Evolutionary conservation across 345 rosid species (phyloP).

Genomic region (Theobroma cacao): DNA sequence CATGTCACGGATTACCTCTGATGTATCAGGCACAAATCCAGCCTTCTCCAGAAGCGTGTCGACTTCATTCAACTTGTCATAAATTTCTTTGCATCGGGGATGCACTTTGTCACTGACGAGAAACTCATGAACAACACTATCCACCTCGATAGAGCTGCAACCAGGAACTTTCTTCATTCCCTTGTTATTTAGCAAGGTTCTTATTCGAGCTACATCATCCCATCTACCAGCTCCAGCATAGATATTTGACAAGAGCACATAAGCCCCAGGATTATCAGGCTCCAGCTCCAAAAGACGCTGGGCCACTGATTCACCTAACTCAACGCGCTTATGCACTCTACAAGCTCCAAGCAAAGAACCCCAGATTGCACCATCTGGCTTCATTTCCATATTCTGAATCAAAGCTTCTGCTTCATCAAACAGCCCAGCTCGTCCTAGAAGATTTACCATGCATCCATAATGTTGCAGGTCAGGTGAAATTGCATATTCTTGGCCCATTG

Average conservation of each 20-base stretch:
- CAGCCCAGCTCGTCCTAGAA: conserved; percentile 61
- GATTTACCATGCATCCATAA: conserved; percentile 75
- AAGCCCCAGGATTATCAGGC: conserved; percentile 58
- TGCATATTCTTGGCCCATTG: conserved; percentile 50
- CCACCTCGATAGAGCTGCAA: conserved; percentile 70
- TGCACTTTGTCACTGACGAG: conserved; percentile 67
- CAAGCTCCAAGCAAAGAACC: conserved; percentile 74
- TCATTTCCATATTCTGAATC: conserved; percentile 47
- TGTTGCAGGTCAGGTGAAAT: conserved; percentile 64
- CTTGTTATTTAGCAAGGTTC: conserved; percentile 51
- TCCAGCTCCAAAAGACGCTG: conserved; percentile 46
- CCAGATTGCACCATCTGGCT: conserved; percentile 76
- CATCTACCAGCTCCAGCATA: conserved; percentile 73
- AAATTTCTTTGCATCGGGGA: conserved; percentile 52
- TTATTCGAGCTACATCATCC: conserved; percentile 61
- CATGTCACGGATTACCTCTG: conserved; percentile 70
- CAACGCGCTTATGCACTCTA: conserved; percentile 45
- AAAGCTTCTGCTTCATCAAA: conserved; percentile 60
- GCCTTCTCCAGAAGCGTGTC: conserved; percentile 46
- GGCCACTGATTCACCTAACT: conserved; percentile 58
- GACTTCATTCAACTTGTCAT: conserved; percentile 66
- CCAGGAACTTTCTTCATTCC: conserved; percentile 77
- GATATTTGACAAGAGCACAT: conserved; percentile 74
- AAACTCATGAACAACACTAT: conserved; percentile 70
- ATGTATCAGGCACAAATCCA: conserved; percentile 64